phyloP scores from a whole-genome alignment of 1,284 basidiomycete species.

The Fomitopsis pinicola region DNA sequence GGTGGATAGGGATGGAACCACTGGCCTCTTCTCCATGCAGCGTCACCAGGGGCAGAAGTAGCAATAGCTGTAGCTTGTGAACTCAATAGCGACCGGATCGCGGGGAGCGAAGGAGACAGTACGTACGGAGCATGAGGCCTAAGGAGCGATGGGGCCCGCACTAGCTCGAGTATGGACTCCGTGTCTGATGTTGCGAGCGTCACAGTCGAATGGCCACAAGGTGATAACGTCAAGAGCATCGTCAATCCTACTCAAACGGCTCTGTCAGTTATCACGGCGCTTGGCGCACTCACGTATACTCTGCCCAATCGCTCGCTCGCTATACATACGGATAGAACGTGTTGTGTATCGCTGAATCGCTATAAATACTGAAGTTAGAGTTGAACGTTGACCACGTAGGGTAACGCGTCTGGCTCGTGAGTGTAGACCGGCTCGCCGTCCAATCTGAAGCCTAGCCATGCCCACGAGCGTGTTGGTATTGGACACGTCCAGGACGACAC shows the following conservation, averaged over 20 bases:
- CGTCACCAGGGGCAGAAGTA: no score
- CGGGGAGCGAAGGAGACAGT: no score
- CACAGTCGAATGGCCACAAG: no score
- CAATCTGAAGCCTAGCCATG: neutral
- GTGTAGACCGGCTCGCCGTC: neutral
- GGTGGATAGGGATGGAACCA: neutral
- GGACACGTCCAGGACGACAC: neutral
- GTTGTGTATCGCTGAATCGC: neutral
- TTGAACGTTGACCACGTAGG: neutral
- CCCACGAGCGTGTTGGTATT: neutral
- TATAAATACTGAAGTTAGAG: neutral
- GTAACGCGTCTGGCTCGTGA: neutral
- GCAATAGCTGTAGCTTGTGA: no score
- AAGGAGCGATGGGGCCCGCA: no score
- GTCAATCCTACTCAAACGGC: neutral
- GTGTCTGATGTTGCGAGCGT: no score
- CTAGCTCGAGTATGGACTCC: no score
- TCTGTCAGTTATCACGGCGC: neutral
- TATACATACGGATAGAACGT: neutral
- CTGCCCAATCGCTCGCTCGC: neutral
- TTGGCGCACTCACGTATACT: constrained; percentile 1
- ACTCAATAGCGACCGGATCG: no score
- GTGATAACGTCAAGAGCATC: neutral
- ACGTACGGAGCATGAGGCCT: no score
- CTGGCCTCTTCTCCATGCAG: neutral